Base-by-base conservation (phyloP, 2,329 filamentous ascomycete genomes). In the Graphium sp. region DNA sequence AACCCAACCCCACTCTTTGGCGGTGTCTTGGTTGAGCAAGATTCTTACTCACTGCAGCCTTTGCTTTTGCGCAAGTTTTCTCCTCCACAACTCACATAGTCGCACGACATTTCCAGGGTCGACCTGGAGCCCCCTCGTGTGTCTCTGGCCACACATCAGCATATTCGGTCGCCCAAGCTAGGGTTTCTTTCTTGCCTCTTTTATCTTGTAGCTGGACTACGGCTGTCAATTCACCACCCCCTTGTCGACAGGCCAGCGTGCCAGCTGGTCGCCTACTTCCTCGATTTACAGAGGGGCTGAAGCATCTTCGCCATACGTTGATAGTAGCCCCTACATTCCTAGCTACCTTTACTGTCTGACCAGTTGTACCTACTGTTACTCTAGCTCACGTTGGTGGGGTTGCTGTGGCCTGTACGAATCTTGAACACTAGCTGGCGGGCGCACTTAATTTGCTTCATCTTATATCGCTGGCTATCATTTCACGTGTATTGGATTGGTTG, bases 1-100 rank as follows among this genome's bases (percentile, higher is more conserved):
- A 12, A 14, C 22, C 15, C 10, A 13, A 7, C 22, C 15, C 15
- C 22, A 14, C 22, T 13, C 15, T 12, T 24, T 8, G 8, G 20
- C n/a, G 20, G 8, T 8, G 20, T 22, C 22, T 12, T 24, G 22
- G 22, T 7, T 24, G 22, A 24, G 22, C 22, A 24, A 5, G 12
- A 13, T 24, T 14, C 12, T 13, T 14, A 24, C 22, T 13, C 22
- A 12, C 22, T 12, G 22, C 15, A 13, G 22, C 12, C 12, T 24
- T 24, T 24, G 22, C 22, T 13, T 24, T 24, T 24, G 22, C 22
- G 22, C 22, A 24, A 24, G 22, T 24, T 24, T 24, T 24, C 22
- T 6, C 22, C 22, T 24, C 22, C 22, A 24, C 24, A 6, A 17
- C 24, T 26, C 18, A 14, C 12, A 16, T 16, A 14, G n/a, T 26